Evolutionary conservation across 495 filamentous ascomycete genomes (phyloP), one percentile per base, ranked within the genome.

Genomic region (Tuber brumale): DNA sequence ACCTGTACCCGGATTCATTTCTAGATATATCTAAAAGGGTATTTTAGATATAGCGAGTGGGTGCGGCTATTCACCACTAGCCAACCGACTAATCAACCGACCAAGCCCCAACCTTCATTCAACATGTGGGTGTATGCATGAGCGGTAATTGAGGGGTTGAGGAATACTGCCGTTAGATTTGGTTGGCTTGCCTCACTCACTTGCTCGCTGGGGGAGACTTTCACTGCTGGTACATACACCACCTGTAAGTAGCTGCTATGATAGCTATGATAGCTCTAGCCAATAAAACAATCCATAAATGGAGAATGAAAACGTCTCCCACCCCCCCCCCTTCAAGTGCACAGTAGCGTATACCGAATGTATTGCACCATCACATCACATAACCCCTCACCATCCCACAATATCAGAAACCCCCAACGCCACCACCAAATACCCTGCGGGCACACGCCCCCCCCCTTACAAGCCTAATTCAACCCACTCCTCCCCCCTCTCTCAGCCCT

Each of bases 401-500:
- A 48, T 19, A 48, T 19, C 19, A 23, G 19, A 48, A 57, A 9
- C 8, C 48, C 48, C 45, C 45, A 3, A 39, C 37, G 37, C 37
- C 37, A 37, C 37, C 37, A 37, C 37, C 43, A 1, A 45, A 45
- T 45, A 1, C 43, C 46, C 46, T 6, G 19, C 18, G 4, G 3
- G 4, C 18, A 46, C n/a, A n/a, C n/a, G n/a, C n/a, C n/a, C n/a
- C n/a, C n/a, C 45, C 45, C 45, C 12, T 1, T 18, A 46, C 6
- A 51, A n/a, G 23, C 23, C 23, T 57, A 83, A 70, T 83, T 83
- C 66, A 83, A 37, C 66, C 74, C 78, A 76, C 76, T 97, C 84
- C 95, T 89, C 80, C 89, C 91, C 44, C 87, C 91, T 89, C 97
- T 98, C 48, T 91, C 90, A 70, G 88, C 94, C 80, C 94, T 89